Evolutionary conservation across 257 asterid genomes (phyloP), one percentile per base, ranked within the genome.

Genomic region (Ilex aquifolium): DNA sequence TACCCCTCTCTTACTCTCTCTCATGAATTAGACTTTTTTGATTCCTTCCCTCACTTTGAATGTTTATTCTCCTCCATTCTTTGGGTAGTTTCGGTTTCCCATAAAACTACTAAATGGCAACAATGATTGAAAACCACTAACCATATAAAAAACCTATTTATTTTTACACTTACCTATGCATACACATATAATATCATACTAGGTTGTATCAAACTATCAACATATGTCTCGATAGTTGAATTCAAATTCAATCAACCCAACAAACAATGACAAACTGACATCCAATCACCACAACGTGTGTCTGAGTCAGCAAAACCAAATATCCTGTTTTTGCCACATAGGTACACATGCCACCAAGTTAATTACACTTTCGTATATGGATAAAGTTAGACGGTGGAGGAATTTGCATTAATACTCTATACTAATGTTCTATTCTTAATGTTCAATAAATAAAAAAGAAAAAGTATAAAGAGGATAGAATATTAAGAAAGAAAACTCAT

Each of bases 281-380:
- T 59, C 29, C 54, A 51, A 60, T 56, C 56, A 31, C 17, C 63
- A 50, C 52, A 61, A 62, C 67, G 70, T 63, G 71, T 65, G 50
- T 27, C 31, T 71, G 67, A 65, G 21, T 71, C 71, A 71, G 67
- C 63, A 54, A 11, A 69, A 59, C 56, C 63, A 27, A 30, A 2
- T 15, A 49, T 12, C 6, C 13, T 44, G 36, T 17, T 7, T 12
- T 46, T 8, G 29, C n/a, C 4, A 27, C 13, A 21, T 36, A 21
- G 13, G 2, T 4, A 50, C 57, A 32, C 49, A 32, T 36, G 32
- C 42, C 39, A 15, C 21, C 9, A 21, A 21, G 1, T 21, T 21
- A 21, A 21, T 21, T 21, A 6, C n/a, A 44, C 31, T 51, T 13
- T 4, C 59, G 36, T 12, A 49, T 4, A 49, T 36, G 54, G 54